A percentile compares a stretch with the other conserved stretches of the same genome.
Evolutionary conservation across 176 grass and related monocot genomes (phyloP).

Genomic region (Tillandsia fasciculata): DNA sequence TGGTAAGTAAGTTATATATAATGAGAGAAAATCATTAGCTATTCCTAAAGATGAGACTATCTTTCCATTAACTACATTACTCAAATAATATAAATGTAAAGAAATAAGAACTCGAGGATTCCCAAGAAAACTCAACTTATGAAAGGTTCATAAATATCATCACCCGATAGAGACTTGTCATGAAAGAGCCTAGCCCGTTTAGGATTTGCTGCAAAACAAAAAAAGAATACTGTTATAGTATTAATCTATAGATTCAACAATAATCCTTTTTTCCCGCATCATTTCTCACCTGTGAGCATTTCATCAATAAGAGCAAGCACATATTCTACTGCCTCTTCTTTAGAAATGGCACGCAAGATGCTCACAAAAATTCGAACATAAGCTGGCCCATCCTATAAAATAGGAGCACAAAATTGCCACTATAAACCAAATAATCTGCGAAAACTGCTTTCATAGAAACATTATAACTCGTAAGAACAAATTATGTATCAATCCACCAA

Average conservation of each 20-base stretch:
- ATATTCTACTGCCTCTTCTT: conserved; percentile 94
- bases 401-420: not conserved
- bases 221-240: conserved; percentile 22
- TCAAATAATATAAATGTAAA: conserved; percentile 1
- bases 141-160: no score
- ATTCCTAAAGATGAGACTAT: not conserved
- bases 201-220: no score
- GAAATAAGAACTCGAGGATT: conserved; percentile 8
- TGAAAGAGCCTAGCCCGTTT: no score
- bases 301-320: conserved; percentile 87
- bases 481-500: not conserved
- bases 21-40: no score
- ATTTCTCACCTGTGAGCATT: conserved; percentile 65
- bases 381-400: conserved; percentile 65
- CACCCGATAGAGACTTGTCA: no score
- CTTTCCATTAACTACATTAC: not conserved
- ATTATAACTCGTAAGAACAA: not conserved
- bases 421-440: not conserved
- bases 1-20: no score
- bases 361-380: conserved; percentile 72
- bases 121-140: conserved; percentile 53
- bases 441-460: not conserved
- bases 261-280: conserved; percentile 1
- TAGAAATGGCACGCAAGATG: conserved; percentile 60
- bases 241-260: not conserved